Base-by-base conservation (phyloP, 2,329 filamentous ascomycete species). In the Ascosphaera apis region DNA sequence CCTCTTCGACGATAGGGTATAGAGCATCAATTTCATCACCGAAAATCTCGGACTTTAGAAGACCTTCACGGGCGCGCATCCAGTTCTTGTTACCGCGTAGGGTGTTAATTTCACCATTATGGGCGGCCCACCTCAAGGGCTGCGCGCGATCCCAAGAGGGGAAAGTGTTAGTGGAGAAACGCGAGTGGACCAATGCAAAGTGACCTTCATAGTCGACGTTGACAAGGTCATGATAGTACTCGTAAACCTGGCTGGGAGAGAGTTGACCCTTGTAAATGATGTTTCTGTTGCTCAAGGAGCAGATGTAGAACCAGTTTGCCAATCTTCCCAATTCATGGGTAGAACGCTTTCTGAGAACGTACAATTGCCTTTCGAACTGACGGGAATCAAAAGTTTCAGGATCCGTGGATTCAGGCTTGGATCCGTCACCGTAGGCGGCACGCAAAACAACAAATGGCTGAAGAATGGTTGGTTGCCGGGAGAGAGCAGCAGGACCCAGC, bases 201-300 rank as follows among this genome's bases (percentile, higher is more conserved):
- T 95, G 84, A 43, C 77, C 84, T 64, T 95, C 82, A 57, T 91
- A 95, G 56, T 95, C 86, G 45, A 91, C 86, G 47, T 88, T 91
- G 46, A 93, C 79, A 53, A 95, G 62, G 62, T 95, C 86, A 57
- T 93, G 81, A 61, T 91, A 95, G 64, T 95, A 95, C 54, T 91
- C 78, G 61, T 95, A 95, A 36, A 95, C 86, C 63, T 95, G 86
- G 19, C 86, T 72, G 16, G 86, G 86, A 32, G 86, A 78, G 45
- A 95, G 66, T 56, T 95, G 88, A 43, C 86, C 86, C 68, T 95
- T 95, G 69, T 95, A 95, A 41, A 95, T 81, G 60, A 95, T 95
- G 63, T 95, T 95, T 62, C 84, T 84, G 72, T 92, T 93, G 57
- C 76, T 88, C 45, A 95, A 63, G 35, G 83, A 92, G 67, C 86